Conservation (phyloP, 805 yeast genomes). For the Ogataea minuta region DNA sequence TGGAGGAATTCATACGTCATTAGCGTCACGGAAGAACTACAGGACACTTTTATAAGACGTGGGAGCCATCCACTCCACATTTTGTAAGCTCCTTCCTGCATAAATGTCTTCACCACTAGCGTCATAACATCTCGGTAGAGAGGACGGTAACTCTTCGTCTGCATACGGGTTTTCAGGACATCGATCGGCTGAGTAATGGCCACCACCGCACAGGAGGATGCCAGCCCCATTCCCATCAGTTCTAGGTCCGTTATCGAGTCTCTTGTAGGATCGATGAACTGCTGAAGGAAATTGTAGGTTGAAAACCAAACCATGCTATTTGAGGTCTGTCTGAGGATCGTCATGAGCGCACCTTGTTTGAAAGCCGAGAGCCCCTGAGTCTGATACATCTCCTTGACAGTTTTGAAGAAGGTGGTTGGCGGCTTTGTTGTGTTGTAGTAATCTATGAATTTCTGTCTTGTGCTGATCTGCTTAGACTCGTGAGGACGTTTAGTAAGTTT, state of each 20-base stretch:
- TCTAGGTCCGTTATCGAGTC: slow-evolving; percentile 41
- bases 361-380: slow-evolving; percentile 77
- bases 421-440: slow-evolving; percentile 51
- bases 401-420: slow-evolving; percentile 48
- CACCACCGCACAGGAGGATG: slow-evolving; percentile 72
- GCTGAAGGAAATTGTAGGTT: slow-evolving; percentile 75
- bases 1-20: slow-evolving; percentile 60
- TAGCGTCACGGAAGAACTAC: slow-evolving; percentile 69
- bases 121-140: slow-evolving; percentile 61
- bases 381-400: slow-evolving; percentile 63
- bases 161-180: slow-evolving; percentile 83
- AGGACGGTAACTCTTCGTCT: slow-evolving; percentile 62
- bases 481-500: slow-evolving; percentile 17
- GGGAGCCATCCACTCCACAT: slow-evolving; percentile 65
- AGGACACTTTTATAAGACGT: slow-evolving; percentile 64
- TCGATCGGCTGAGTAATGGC: slow-evolving; percentile 85
- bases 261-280: slow-evolving; percentile 56
- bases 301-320: slow-evolving; percentile 84
- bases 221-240: slow-evolving; percentile 47
- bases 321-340: slow-evolving; percentile 73
- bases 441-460: slow-evolving; percentile 21
- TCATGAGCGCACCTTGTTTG: slow-evolving; percentile 79
- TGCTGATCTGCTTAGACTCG: slow-evolving; percentile 1
- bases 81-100: slow-evolving; percentile 44
- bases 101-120: slow-evolving; percentile 48